Evolutionary conservation across 495 filamentous ascomycete species (phyloP), one percentile per base, ranked within the genome.

Genomic region (Parmelia sp.): DNA sequence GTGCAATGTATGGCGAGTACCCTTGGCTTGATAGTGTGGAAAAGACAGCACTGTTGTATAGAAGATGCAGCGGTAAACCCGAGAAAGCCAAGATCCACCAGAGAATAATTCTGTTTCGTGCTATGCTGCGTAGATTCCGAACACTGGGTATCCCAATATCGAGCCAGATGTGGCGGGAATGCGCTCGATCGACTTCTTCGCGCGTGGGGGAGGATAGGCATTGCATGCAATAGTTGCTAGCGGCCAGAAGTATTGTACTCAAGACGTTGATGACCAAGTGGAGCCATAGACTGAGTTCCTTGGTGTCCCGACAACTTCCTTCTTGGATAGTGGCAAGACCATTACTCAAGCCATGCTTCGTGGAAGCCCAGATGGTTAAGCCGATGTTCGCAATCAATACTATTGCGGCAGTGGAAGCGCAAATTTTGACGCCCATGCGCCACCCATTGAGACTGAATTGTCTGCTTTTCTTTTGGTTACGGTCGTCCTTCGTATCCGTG

Each of bases 261-360:
- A 79, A 62, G 11, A 74, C 44, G 58, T 78, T 78, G 60, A 80
- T 75, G 1, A n/a, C 61, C 23, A 78, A 53, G 61, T 79, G 76
- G 14, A 75, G 37, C 66, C 71, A 73, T 15, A 72, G 53, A 25
- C 64, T 71, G 10, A 71, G 59, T 5, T 44, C 47, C 35, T 68
- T 69, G 25, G 67, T 61, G 35, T 63, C 33, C n/a, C 42, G 23
- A 62, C 76, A 77, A 27, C 61, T 57, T 3, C 72, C 76, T 8
- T 62, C 27, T 23, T 65, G 57, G n/a, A 68, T 47, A 4, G 66
- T 71, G 10, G 40, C 66, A 25, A 71, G 31, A 27, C 23, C 61
- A 15, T 51, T 45, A 12, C 25, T 42, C 1, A 58, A 12, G 6
- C 60, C 63, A n/a, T 36, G 29, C 27, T 7, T 55, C 10, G 47